Base-by-base conservation (phyloP, 139 green algal genomes). In the Gonium pectorale region DNA sequence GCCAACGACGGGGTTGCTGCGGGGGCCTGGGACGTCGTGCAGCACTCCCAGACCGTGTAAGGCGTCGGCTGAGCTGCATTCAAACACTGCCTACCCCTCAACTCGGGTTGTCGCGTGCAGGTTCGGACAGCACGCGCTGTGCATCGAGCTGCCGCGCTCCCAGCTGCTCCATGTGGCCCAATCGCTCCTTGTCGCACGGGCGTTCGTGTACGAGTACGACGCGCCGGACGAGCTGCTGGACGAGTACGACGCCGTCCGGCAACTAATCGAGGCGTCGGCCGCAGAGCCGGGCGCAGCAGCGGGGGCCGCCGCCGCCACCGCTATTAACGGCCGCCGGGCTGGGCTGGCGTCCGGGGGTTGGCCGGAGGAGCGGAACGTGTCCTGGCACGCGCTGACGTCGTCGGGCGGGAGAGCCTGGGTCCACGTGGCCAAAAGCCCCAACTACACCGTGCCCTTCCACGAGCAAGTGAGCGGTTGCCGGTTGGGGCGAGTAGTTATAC, bases 71-170 rank as follows among this genome's bases (percentile, higher is more conserved):
- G n/a, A n/a, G n/a, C n/a, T n/a, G n/a, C n/a, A n/a, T n/a, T n/a
- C n/a, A n/a, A n/a, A n/a, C n/a, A n/a, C n/a, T n/a, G n/a, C n/a
- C n/a, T n/a, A n/a, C n/a, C n/a, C n/a, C n/a, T n/a, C n/a, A n/a
- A n/a, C n/a, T n/a, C n/a, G n/a, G n/a, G n/a, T n/a, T n/a, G n/a
- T n/a, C n/a, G n/a, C n/a, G n/a, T n/a, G n/a, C n/a, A n/a, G n/a
- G n/a, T n/a, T n/a, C 64, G 79, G 79, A 5, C 79, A 85, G 49
- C 79, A 85, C 64, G 79, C 79, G 33, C 79, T 85, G 46, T 85
- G 79, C 33, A 46, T 85, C 26, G 41, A 46, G 49, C 64, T 85
- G 49, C 46, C 49, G 15, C 29, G 11, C 1, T 24, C 33, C 35
- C 11, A 49, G 60, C 5, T 85, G 26, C 26, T 27, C 35, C 9